Evolutionary conservation across 225 moss, liverwort and hornwort species (phyloP).

Genomic region (Physcomitrellopsis africana): DNA sequence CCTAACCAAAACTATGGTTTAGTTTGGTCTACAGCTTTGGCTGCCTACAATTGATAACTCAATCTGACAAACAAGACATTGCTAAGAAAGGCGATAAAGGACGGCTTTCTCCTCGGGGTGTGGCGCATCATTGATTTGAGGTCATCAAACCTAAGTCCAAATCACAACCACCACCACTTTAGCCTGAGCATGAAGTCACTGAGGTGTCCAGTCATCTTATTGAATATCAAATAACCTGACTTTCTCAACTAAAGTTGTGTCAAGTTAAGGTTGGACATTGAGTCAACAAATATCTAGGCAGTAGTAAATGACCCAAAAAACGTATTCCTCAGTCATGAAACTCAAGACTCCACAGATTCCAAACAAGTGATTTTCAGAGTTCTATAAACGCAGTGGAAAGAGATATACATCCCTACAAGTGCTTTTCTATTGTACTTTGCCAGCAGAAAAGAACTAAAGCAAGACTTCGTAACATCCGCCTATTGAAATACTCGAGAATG

Average conservation of each 20-base stretch:
- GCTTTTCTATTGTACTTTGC: background rate
- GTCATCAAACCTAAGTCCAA: constrained; percentile 16
- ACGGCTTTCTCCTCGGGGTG: background rate
- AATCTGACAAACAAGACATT: background rate
- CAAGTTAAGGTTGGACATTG: background rate
- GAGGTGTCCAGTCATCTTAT: background rate
- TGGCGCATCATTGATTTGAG: background rate
- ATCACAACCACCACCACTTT: constrained; percentile 15
- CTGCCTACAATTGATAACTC: no score
- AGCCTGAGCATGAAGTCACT: background rate
- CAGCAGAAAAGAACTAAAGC: background rate
- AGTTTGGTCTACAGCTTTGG: no score
- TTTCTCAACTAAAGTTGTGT: background rate
- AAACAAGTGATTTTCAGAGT: constrained; percentile 10
- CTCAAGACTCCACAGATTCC: background rate
- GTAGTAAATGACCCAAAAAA: background rate
- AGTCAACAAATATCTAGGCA: background rate
- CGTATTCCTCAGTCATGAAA: no score
- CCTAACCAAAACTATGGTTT: no score
- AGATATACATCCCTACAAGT: background rate
- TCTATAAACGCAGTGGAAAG: background rate
- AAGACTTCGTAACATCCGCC: background rate
- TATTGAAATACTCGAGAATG: background rate
- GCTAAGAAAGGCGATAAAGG: constrained; percentile 13
- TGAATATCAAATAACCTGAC: background rate